Evolutionary conservation across 106 monocot species (phyloP), one percentile per base, ranked within the genome.

Genomic region (Agapanthus africanus): DNA sequence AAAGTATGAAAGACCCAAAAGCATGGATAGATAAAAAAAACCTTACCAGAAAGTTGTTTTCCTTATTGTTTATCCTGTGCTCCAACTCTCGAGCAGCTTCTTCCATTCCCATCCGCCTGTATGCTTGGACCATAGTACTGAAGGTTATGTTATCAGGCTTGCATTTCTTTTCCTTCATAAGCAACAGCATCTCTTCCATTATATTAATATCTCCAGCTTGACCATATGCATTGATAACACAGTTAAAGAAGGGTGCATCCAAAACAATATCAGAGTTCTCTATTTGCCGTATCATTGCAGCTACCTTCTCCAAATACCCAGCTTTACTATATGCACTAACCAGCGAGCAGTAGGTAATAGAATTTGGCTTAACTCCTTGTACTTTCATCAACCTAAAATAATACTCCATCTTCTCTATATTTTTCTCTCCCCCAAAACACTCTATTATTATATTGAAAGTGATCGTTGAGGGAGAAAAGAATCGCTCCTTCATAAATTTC

Each of bases 231-330:
- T 70, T 79, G 42, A 97, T 84, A 19, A 97, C 79, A 73, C 89
- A 82, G 65, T 97, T 97, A 54, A 92, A 97, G 77, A 97, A 97
- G 32, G 89, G 61, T 8, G 91, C 72, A 57, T 97, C 97, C 36
- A 89, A 60, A 38, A 57, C 56, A 73, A 97, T 89, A 84, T 87
- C 70, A 30, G 82, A 78, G 70, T 97, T 97, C 65, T 92, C 91
- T 70, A 77, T 79, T 66, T 97, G 88, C 74, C 86, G 71, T 41
- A 91, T 78, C 40, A 91, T 78, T 35, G 70, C 46, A 18, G 94
- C 76, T 76, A 94, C 72, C 70, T 83, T 95, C 28, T 76, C 71
- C 7, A 95, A 50, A 39, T 88, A 56, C 35, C 82, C 73, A 63
- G 83, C 86, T 77, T 78, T 90, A 44, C 79, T 81, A 44, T 88